A percentile compares a stretch with the other conserved stretches of the same genome.
Evolutionary conservation across 2,329 filamentous ascomycete species (phyloP).

Genomic region (Aureobasidium melanogenum): DNA sequence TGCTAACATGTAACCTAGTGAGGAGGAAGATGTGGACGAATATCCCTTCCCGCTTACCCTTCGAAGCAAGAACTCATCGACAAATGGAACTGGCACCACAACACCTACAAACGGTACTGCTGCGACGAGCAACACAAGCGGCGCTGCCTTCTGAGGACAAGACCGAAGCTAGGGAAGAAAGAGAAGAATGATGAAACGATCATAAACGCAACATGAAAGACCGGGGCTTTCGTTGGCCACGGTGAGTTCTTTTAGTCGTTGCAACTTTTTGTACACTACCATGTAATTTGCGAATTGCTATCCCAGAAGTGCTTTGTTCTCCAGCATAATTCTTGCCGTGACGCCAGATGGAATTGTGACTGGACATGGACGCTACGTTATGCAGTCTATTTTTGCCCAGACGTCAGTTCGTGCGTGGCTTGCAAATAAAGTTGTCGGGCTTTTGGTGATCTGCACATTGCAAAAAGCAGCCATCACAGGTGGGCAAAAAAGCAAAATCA

Average conservation of each 20-base stretch:
- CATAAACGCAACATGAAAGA: neutral
- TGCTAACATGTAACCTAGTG: slow-evolving; percentile 43
- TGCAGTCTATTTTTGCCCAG: neutral
- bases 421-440: neutral
- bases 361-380: neutral
- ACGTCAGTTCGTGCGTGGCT: neutral
- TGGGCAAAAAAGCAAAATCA: neutral
- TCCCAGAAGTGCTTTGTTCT: neutral
- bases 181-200: slow-evolving; percentile 4
- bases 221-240: neutral
- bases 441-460: neutral
- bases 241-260: neutral
- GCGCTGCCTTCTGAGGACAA: neutral
- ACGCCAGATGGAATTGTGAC: neutral
- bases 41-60: slow-evolving; percentile 64
- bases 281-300: slow-evolving; percentile 3
- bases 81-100: slow-evolving; percentile 21
- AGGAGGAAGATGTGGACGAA: slow-evolving; percentile 84
- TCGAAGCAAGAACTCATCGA: slow-evolving; percentile 32
- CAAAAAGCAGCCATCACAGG: neutral
- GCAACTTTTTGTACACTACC: slow-evolving; percentile 8
- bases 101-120: slow-evolving; percentile 16
- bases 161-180: neutral
- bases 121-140: neutral
- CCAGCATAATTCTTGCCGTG: neutral